Conservation (phyloP, 2,329 filamentous ascomycete species). For the Penicillium sp. region DNA sequence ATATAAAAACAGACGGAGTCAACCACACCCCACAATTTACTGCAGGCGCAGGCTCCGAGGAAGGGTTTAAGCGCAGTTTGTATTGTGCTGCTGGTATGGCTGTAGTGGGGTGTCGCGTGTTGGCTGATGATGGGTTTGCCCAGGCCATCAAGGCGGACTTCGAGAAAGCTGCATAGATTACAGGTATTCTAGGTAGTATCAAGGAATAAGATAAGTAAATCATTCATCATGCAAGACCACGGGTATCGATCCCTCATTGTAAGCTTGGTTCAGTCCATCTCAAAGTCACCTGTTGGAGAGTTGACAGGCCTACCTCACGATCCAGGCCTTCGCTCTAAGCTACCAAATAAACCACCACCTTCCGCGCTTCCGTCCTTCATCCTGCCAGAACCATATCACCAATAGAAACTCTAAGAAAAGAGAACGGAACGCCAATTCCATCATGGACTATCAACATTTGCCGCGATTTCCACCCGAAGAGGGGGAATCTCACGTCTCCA, state of each 20-base stretch:
- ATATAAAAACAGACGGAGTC: constrained; percentile 15
- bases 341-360: too few species aligned
- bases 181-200: background rate
- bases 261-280: too few species aligned
- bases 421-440: too few species aligned
- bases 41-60: constrained; percentile 14
- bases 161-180: constrained; percentile 1
- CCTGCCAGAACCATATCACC: too few species aligned
- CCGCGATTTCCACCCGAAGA: background rate
- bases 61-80: constrained; percentile 12
- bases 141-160: constrained; percentile 10
- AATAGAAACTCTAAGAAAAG: too few species aligned
- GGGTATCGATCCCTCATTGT: too few species aligned
- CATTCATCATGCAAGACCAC: too few species aligned
- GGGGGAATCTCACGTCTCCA: background rate
- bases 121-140: constrained; percentile 15
- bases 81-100: constrained; percentile 20
- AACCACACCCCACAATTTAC: constrained; percentile 20
- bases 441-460: background rate
- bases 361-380: too few species aligned
- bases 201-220: background rate
- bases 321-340: too few species aligned
- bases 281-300: too few species aligned
- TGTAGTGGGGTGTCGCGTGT: constrained; percentile 14
- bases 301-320: too few species aligned